Evolutionary conservation across 2,329 filamentous ascomycete genomes (phyloP).

Genomic region (Pleurostoma richardsiae): DNA sequence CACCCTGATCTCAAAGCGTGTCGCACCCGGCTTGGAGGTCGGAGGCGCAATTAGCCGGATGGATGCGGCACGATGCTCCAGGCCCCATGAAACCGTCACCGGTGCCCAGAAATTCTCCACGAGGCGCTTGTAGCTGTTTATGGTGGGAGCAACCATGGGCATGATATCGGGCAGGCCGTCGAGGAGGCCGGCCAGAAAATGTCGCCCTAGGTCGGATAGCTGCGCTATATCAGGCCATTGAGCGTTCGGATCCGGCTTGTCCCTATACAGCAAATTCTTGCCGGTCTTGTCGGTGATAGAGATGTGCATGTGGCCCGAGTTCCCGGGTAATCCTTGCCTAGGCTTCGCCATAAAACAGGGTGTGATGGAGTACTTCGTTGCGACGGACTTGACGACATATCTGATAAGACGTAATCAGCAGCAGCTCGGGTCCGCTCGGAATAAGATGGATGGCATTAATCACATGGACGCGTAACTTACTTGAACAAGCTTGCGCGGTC

Average conservation of each 20-base stretch:
- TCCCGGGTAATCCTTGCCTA: constrained; percentile 82
- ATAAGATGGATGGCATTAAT: not conserved
- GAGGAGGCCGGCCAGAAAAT: constrained; percentile 88
- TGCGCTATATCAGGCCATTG: constrained; percentile 70
- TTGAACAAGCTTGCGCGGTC: constrained; percentile 93
- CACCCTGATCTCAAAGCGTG: constrained; percentile 87
- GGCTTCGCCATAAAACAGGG: constrained; percentile 99
- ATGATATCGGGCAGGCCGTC: constrained; percentile 90
- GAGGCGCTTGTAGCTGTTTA: constrained; percentile 97
- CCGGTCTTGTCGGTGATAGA: constrained; percentile 78
- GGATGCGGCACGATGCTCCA: constrained; percentile 90
- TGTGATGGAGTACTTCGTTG: constrained; percentile 82
- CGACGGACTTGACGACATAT: constrained; percentile 84
- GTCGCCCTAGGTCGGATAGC: constrained; percentile 81
- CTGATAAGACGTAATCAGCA: constrained; percentile 24
- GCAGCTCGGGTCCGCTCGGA: not conserved
- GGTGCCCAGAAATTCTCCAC: constrained; percentile 99
- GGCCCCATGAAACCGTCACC: constrained; percentile 93
- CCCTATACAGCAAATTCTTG: constrained; percentile 78
- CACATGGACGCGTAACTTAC: constrained; percentile 27
- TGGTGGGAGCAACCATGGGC: constrained; percentile 88
- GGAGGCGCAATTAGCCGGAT: constrained; percentile 88
- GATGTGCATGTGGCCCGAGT: constrained; percentile 93
- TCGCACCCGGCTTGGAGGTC: constrained; percentile 76
- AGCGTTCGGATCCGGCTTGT: constrained; percentile 64